A percentile compares a stretch with the other conserved stretches of the same genome.
These are phyloP conservation scores for Holtermanniella nyarrowii DNA, from an alignment of 768 basidiomycete species.

Conservation along the genomic window DNA sequence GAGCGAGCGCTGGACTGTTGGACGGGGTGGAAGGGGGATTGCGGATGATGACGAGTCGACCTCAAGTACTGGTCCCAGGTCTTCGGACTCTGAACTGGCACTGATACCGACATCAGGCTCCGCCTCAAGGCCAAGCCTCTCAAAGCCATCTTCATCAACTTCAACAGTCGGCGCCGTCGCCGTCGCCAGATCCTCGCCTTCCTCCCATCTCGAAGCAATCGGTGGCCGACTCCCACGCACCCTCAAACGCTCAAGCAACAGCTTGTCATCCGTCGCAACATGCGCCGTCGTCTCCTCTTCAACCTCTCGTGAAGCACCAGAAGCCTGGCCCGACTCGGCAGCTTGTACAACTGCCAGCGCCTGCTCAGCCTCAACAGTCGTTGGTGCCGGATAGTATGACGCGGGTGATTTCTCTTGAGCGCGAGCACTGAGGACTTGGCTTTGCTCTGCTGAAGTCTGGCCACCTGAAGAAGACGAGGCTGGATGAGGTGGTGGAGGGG, in stretches of 20 bases:
- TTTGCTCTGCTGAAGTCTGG: neutral
- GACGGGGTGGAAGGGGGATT: neutral
- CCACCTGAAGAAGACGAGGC: neutral
- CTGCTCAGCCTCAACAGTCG: constrained; percentile 32
- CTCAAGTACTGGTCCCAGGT: too few species aligned
- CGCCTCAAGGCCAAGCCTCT: constrained; percentile 9
- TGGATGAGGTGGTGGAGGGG: neutral
- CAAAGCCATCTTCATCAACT: constrained; percentile 37
- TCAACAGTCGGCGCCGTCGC: constrained; percentile 32
- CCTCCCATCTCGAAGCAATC: neutral
- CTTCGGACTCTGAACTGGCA: too few species aligned
- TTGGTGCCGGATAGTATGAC: constrained; percentile 38
- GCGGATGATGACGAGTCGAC: too few species aligned
- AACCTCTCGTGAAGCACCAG: neutral
- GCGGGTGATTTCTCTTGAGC: constrained; percentile 7
- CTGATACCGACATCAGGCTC: too few species aligned
- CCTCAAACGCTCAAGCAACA: constrained; percentile 29
- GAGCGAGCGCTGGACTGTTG: neutral
- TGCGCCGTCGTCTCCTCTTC: constrained; percentile 18
- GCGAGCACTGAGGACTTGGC: constrained; percentile 3
- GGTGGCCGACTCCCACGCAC: constrained; percentile 30
- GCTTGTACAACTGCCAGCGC: constrained; percentile 30
- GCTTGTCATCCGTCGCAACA: constrained; percentile 39
- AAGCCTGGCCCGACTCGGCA: neutral
- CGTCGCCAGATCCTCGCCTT: neutral